Base-by-base conservation (phyloP, 192 early-diverging fungal species). In the Podila epigama region DNA sequence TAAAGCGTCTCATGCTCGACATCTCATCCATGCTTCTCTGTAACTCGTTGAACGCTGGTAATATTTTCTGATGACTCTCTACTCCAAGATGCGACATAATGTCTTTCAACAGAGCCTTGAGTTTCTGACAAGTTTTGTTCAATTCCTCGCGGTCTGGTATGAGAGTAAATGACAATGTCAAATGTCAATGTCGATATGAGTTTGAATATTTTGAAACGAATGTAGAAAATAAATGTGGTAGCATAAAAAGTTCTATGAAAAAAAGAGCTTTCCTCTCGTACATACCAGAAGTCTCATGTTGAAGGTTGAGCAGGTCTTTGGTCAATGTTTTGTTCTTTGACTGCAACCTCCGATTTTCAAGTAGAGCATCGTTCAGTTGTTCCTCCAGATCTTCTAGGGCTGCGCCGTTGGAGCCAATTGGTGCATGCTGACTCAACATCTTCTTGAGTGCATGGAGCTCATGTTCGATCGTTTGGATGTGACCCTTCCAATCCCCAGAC, bases 401-500 rank as follows among this genome's bases (percentile, higher is more conserved):
- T 7, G n/a, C n/a, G 54, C 16, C n/a, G 41, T 32, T 13, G 39
- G 28, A 6, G 15, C 6, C 12, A 10, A 4, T 37, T n/a, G n/a
- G n/a, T n/a, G 34, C 13, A 10, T 51, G 35, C 16, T 22, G 20
- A 25, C 52, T 56, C 40, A 75, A 31, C 16, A 10, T 48, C 7
- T 25, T 18, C 27, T 75, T 75, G 16, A 66, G 63, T 8, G 63
- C 70, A 1, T 61, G 29, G 2, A 75, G 33, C 58, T 75, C 70
- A 25, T 61, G 36, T 37, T 75, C 70, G 3, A 75, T 66, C 52
- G 42, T 66, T 16, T 53, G 56, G 5, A 75, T 61, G 41, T 75
- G 70, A 22, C 40, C 33, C 36, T 28, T 39, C 63, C 63, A 75
- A 20, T 54, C 20, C 31, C 63, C 27, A 4, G 58, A 52, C 3